Percentiles rank a stretch among this genome's conserved stretches.
phyloP scores from a whole-genome alignment of 805 yeast genomes.

The Blastobotrys muscicola region DNA sequence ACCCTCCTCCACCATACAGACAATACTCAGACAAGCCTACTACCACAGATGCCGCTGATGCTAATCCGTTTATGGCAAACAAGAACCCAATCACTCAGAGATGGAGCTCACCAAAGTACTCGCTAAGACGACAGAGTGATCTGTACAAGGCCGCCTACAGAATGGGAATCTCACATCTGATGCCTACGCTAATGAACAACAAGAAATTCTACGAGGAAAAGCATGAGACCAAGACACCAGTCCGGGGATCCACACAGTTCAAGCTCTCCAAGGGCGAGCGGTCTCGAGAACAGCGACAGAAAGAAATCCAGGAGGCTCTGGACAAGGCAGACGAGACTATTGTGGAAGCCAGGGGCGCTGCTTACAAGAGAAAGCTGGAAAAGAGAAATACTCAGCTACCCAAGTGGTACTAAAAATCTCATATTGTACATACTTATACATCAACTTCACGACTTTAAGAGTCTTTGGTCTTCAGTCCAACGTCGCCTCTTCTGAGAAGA shows the following conservation, averaged over 20 bases:
- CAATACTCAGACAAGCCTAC: conserved; percentile 58
- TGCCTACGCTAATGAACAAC: conserved; percentile 53
- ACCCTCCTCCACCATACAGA: conserved; percentile 76
- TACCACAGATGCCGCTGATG: conserved; percentile 52
- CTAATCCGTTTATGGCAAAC: conserved; percentile 83
- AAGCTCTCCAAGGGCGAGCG: conserved; percentile 80
- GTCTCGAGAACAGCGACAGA: conserved; percentile 43
- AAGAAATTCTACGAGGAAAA: conserved; percentile 75
- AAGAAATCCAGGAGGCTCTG: conserved; percentile 56
- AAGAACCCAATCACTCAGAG: conserved; percentile 72
- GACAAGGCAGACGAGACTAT: conserved; percentile 58
- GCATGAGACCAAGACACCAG: conserved; percentile 54
- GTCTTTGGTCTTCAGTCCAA: too few relatives aligned
- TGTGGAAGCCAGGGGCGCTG: conserved; percentile 51
- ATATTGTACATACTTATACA: neutral
- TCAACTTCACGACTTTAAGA: too few relatives aligned
- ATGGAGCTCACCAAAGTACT: conserved; percentile 68
- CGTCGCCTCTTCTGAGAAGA: too few relatives aligned
- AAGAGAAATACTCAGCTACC: conserved; percentile 30
- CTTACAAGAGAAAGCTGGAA: conserved; percentile 36
- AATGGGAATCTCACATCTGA: conserved; percentile 67
- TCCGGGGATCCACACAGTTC: conserved; percentile 69
- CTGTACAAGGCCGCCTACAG: conserved; percentile 72
- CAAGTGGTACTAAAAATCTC: conserved; percentile 29
- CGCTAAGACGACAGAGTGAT: conserved; percentile 74